Evolutionary conservation across 78 protist species (phyloP).

Genomic region (Tieghemostelium lacteum): DNA sequence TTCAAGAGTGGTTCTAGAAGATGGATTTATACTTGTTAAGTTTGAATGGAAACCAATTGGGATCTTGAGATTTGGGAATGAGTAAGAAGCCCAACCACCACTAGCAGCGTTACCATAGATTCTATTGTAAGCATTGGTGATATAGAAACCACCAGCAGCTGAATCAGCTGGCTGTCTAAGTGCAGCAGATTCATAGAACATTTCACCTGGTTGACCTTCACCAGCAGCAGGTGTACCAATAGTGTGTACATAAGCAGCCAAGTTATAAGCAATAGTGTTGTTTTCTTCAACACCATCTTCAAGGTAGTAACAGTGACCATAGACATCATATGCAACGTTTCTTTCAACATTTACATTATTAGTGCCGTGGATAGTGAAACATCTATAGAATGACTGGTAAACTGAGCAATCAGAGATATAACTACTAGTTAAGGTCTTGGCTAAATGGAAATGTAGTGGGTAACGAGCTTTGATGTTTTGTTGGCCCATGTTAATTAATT

Average conservation of each 20-base stretch:
- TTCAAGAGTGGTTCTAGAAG: conserved; percentile 22
- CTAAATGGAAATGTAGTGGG: conserved; percentile 84
- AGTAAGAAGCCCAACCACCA: conserved; percentile 89
- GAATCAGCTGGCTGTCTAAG: conserved; percentile 84
- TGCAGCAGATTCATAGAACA: not conserved
- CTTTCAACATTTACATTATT: conserved; percentile 3
- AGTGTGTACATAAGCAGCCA: conserved; percentile 79
- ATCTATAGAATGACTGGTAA: conserved; percentile 46
- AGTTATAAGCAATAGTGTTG: conserved; percentile 73
- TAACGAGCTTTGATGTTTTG: conserved; percentile 80
- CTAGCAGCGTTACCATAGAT: conserved; percentile 86
- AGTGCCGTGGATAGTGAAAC: conserved; percentile 85
- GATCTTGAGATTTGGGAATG: conserved; percentile 74
- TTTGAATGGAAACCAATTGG: conserved; percentile 63
- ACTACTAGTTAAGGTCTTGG: conserved; percentile 9
- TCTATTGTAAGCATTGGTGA: conserved; percentile 83
- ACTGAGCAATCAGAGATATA: conserved; percentile 59
- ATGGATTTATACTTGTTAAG: conserved; percentile 33
- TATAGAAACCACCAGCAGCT: conserved; percentile 86
- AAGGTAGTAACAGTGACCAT: conserved; percentile 83
- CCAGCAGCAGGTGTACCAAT: conserved; percentile 78
- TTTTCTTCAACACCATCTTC: conserved; percentile 88
- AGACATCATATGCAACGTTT: conserved; percentile 82
- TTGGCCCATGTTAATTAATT: conserved; percentile 81
- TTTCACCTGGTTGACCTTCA: conserved; percentile 55